Percentiles rank a stretch among this genome's conserved stretches.
Conservation (phyloP, 495 filamentous ascomycete genomes). For the Aspergillus saccharolyticus region DNA sequence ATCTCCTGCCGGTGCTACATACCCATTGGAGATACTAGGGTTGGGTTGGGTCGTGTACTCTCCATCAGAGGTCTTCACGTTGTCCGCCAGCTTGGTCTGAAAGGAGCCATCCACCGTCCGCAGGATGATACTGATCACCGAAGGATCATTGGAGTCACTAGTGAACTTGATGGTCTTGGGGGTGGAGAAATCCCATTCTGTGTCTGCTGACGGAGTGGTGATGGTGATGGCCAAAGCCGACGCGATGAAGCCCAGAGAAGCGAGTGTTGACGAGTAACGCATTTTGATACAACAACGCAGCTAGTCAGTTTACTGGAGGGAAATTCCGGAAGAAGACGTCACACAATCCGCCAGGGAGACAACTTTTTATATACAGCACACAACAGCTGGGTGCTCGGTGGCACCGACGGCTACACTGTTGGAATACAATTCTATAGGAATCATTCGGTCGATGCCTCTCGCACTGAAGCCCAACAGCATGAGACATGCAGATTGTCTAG, state of each 20-base stretch:
- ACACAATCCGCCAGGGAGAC: neutral
- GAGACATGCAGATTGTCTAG: neutral
- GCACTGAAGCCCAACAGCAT: neutral
- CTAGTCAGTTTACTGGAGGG: neutral
- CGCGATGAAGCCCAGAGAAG: neutral
- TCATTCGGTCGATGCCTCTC: no score
- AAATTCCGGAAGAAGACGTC: neutral
- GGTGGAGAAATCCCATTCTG: neutral
- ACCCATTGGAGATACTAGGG: conserved; percentile 3
- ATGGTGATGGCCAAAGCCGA: conserved; percentile 4
- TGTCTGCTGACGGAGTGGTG: neutral
- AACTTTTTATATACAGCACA: neutral
- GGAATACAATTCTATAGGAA: no score
- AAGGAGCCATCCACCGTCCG: neutral
- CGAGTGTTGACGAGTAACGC: neutral
- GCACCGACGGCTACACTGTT: no score
- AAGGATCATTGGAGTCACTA: neutral
- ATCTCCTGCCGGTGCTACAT: neutral
- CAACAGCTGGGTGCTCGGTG: no score
- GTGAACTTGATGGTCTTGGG: conserved; percentile 6
- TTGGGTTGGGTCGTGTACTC: conserved; percentile 2
- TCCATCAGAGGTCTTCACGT: conserved; percentile 2
- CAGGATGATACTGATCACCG: conserved; percentile 1
- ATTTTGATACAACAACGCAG: neutral
- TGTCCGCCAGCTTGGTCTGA: conserved; percentile 2